phyloP scores from a whole-genome alignment of 306 rosid species.

The Vigna unguiculata region DNA sequence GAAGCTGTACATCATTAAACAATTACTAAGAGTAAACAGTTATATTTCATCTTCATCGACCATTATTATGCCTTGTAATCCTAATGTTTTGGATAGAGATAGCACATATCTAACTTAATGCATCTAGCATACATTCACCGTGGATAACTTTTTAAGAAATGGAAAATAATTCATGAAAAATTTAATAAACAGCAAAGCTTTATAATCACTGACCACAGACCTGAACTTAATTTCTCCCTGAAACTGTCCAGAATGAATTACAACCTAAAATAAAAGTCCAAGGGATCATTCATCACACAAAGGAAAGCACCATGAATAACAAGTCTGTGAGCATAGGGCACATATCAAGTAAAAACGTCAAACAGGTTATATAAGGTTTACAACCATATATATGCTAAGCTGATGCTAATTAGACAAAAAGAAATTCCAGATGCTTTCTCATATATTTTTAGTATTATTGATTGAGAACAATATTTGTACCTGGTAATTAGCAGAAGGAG shows the following conservation, averaged over 20 bases:
- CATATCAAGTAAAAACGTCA: background rate
- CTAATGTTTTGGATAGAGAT: background rate
- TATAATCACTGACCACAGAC: slow-evolving; percentile 55
- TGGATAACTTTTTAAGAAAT: slow-evolving; percentile 19
- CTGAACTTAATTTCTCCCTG: slow-evolving; percentile 90
- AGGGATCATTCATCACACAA: slow-evolving; percentile 36
- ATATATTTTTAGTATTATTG: background rate
- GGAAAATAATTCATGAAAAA: slow-evolving; percentile 1
- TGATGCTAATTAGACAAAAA: slow-evolving; percentile 29
- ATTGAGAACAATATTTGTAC: slow-evolving; percentile 48
- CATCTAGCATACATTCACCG: background rate
- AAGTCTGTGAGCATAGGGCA: background rate
- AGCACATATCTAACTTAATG: slow-evolving; percentile 17
- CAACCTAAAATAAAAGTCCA: slow-evolving; percentile 60
- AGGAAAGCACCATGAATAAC: slow-evolving; percentile 17
- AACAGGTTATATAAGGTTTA: background rate
- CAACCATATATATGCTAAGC: background rate
- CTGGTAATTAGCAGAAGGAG: slow-evolving; percentile 73
- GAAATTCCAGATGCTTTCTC: slow-evolving; percentile 33
- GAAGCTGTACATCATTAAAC: slow-evolving; percentile 17
- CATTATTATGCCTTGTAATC: slow-evolving; percentile 19
- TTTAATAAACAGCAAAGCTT: slow-evolving; percentile 28
- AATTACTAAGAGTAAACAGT: background rate
- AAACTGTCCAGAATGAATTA: slow-evolving; percentile 81
- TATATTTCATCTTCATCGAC: slow-evolving; percentile 1